Conservation (phyloP, 2,329 filamentous ascomycete genomes). For the Corinectria fuckeliana region DNA sequence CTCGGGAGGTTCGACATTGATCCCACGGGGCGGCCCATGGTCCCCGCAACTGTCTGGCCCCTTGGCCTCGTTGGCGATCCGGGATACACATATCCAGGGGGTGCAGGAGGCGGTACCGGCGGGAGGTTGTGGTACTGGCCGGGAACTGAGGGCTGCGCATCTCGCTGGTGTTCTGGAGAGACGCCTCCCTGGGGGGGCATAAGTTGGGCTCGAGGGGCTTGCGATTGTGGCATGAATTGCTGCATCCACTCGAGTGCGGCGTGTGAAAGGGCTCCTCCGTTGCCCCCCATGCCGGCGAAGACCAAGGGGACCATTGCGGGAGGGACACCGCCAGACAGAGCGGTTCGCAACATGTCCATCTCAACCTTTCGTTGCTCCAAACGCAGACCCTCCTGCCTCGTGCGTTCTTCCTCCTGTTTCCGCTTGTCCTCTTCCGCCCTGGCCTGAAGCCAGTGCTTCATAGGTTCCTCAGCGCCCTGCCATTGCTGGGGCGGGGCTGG, state of each 20-base stretch:
- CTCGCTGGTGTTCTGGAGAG: constrained; percentile 62
- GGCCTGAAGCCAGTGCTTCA: constrained; percentile 74
- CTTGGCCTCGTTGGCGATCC: constrained; percentile 58
- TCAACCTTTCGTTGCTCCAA: constrained; percentile 77
- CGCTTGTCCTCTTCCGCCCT: constrained; percentile 77
- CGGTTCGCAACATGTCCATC: constrained; percentile 73
- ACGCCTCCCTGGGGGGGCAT: constrained; percentile 56
- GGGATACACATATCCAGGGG: constrained; percentile 53
- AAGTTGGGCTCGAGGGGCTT: constrained; percentile 57
- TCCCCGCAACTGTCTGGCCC: constrained; percentile 56
- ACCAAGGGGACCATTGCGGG: constrained; percentile 77
- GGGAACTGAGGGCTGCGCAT: constrained; percentile 54
- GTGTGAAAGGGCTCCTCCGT: constrained; percentile 64
- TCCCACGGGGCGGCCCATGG: constrained; percentile 46
- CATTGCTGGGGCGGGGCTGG: constrained; percentile 71
- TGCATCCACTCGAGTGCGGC: constrained; percentile 72
- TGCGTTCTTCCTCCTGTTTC: constrained; percentile 77
- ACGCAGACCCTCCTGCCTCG: constrained; percentile 67
- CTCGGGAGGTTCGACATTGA: constrained; percentile 50
- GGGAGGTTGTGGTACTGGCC: constrained; percentile 50
- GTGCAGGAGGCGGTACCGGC: constrained; percentile 44
- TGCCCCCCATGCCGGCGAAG: constrained; percentile 73
- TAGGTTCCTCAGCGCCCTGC: constrained; percentile 72
- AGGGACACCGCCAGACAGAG: constrained; percentile 72
- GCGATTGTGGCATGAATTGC: constrained; percentile 64